Conservation (phyloP, 805 yeast species). For the Lachancea mirantina region DNA sequence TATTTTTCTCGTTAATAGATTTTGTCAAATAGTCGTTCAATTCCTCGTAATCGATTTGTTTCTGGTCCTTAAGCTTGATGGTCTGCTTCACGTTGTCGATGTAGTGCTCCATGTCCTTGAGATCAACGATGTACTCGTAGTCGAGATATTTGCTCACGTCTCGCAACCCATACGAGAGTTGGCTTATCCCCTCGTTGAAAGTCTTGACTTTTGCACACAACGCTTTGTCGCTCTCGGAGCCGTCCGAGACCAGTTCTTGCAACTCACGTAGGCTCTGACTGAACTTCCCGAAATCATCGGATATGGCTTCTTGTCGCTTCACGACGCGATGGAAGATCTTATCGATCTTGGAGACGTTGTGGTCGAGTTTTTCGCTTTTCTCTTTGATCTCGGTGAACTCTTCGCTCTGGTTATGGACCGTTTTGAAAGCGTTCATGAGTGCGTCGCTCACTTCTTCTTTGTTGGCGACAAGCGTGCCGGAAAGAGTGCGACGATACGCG, state of each 20-base stretch:
- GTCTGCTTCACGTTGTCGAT: conserved; percentile 56
- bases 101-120: conserved; percentile 84
- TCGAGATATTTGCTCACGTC: conserved; percentile 52
- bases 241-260: conserved; percentile 47
- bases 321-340: conserved; percentile 66
- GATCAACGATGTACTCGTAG: conserved; percentile 69
- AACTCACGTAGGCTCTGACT: conserved; percentile 62
- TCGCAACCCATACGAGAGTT: conserved; percentile 36
- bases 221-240: conserved; percentile 17
- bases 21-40: conserved; percentile 70
- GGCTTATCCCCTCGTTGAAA: conserved; percentile 43
- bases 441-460: conserved; percentile 81
- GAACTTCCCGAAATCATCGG: conserved; percentile 65
- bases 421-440: conserved; percentile 88
- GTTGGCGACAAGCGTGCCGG: conserved; percentile 19
- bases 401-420: conserved; percentile 56
- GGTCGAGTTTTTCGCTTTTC: conserved; percentile 75
- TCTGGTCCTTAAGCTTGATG: conserved; percentile 80
- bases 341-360: conserved; percentile 72
- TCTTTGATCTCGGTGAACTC: conserved; percentile 82
- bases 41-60: conserved; percentile 85
- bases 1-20: conserved; percentile 58
- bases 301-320: conserved; percentile 63
- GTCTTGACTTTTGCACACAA: conserved; percentile 32
- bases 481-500: conserved; percentile 23